Evolutionary conservation across 2,329 filamentous ascomycete genomes (phyloP).

Genomic region (Ophiostoma australiae): DNA sequence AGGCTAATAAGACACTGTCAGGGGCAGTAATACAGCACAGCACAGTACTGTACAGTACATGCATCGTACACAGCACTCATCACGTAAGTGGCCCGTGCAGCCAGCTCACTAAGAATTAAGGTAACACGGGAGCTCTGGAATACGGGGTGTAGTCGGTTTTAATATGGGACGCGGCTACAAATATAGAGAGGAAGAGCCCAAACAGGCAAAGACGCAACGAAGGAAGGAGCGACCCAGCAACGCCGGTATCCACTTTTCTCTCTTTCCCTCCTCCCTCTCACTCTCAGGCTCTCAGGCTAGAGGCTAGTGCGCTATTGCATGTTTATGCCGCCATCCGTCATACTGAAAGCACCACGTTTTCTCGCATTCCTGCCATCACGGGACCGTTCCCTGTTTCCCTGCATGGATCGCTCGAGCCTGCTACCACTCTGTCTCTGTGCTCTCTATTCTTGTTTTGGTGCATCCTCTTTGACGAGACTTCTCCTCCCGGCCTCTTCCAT

Average conservation of each 20-base stretch:
- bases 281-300: not conserved
- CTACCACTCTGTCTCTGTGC: not conserved
- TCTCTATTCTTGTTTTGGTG: not conserved
- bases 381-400: constrained; percentile 2
- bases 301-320: not conserved
- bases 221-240: constrained; percentile 10
- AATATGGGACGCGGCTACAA: not conserved
- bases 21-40: not conserved
- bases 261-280: not conserved
- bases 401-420: not conserved
- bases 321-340: constrained; percentile 9
- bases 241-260: not conserved
- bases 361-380: constrained; percentile 10
- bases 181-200: not conserved
- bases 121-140: constrained; percentile 3
- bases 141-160: not conserved
- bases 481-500: not conserved
- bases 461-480: not conserved
- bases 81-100: not conserved
- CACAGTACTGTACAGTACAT: not conserved
- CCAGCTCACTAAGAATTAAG: not conserved
- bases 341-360: constrained; percentile 9
- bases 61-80: not conserved
- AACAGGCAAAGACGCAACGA: not conserved
- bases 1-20: constrained; percentile 1